Evolutionary conservation across 768 basidiomycete species (phyloP).

Genomic region (Lactarius sanguifluus): DNA sequence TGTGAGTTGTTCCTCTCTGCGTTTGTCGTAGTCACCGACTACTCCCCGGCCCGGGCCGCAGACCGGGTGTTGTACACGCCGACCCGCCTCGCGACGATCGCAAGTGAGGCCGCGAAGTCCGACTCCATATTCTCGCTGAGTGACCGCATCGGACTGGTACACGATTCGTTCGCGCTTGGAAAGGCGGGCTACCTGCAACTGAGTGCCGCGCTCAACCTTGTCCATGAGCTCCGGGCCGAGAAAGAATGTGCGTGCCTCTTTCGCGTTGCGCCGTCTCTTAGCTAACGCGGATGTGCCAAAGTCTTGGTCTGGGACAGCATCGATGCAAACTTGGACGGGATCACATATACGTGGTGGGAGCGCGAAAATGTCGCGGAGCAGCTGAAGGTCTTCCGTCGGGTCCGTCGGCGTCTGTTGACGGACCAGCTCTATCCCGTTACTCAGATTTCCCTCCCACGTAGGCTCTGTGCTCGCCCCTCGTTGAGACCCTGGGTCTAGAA

Average conservation of each 20-base stretch:
- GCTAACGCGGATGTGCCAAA: slow-evolving; percentile 34
- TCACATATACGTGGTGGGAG: slow-evolving; percentile 84
- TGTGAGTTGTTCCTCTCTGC: slow-evolving; percentile 54
- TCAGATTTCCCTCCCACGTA: slow-evolving; percentile 32
- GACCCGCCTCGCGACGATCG: slow-evolving; percentile 75
- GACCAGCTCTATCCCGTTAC: neutral
- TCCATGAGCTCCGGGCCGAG: slow-evolving; percentile 69
- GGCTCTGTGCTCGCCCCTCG: slow-evolving; percentile 72
- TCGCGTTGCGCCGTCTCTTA: neutral
- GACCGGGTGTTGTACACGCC: slow-evolving; percentile 87
- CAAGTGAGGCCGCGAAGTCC: slow-evolving; percentile 69
- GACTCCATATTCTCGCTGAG: slow-evolving; percentile 70
- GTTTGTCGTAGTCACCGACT: neutral
- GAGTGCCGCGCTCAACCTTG: slow-evolving; percentile 72
- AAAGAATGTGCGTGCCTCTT: slow-evolving; percentile 58
- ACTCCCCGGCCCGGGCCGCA: slow-evolving; percentile 37
- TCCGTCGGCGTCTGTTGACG: slow-evolving; percentile 35
- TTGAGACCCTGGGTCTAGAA: slow-evolving; percentile 76
- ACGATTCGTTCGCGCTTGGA: slow-evolving; percentile 78
- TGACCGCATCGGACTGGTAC: slow-evolving; percentile 89
- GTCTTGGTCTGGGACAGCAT: slow-evolving; percentile 84
- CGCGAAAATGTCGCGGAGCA: slow-evolving; percentile 51
- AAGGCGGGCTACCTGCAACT: slow-evolving; percentile 79
- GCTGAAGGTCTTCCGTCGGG: slow-evolving; percentile 61
- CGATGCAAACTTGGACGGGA: slow-evolving; percentile 48